These are phyloP conservation scores for Stevia rebaudiana DNA, from an alignment of 140 eudicot species.

Conservation along the genomic window DNA sequence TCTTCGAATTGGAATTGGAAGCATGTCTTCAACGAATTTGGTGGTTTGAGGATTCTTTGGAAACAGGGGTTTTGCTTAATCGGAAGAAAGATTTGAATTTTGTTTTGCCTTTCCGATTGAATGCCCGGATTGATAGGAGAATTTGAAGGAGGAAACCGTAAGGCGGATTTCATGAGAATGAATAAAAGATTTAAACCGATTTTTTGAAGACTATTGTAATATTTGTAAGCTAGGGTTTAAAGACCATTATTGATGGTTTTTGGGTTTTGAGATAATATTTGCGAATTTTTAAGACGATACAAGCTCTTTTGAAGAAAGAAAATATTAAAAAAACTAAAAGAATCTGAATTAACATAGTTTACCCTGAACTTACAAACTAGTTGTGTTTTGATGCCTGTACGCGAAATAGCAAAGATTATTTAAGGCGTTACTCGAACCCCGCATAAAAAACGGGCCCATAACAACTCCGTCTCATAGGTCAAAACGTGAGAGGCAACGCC, in stretches of 20 bases:
- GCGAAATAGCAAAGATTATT: too few relatives aligned
- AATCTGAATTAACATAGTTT: too few relatives aligned
- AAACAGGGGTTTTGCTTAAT: constrained; percentile 30
- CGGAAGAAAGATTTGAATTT: constrained; percentile 20
- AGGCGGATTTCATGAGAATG: constrained; percentile 37
- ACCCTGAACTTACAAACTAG: too few relatives aligned
- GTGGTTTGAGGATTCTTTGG: constrained; percentile 27
- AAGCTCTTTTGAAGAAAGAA: too few relatives aligned
- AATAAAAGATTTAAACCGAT: not conserved
- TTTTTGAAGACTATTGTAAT: not conserved
- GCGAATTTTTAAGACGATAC: too few relatives aligned
- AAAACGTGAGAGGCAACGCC: too few relatives aligned
- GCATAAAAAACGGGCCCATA: too few relatives aligned
- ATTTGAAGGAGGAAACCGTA: constrained; percentile 19
- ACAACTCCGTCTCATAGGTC: too few relatives aligned
- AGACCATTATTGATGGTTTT: not conserved
- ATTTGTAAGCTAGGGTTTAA: constrained; percentile 5
- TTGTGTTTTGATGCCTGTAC: too few relatives aligned
- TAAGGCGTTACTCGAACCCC: too few relatives aligned
- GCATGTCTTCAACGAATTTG: constrained; percentile 43
- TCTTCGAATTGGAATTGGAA: constrained; percentile 39
- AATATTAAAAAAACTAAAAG: too few relatives aligned
- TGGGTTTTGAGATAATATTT: too few relatives aligned
- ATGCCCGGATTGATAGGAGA: not conserved
- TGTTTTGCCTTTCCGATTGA: constrained; percentile 21